Base-by-base conservation (phyloP, 257 asterid genomes). In the Linderniella brevidens region DNA sequence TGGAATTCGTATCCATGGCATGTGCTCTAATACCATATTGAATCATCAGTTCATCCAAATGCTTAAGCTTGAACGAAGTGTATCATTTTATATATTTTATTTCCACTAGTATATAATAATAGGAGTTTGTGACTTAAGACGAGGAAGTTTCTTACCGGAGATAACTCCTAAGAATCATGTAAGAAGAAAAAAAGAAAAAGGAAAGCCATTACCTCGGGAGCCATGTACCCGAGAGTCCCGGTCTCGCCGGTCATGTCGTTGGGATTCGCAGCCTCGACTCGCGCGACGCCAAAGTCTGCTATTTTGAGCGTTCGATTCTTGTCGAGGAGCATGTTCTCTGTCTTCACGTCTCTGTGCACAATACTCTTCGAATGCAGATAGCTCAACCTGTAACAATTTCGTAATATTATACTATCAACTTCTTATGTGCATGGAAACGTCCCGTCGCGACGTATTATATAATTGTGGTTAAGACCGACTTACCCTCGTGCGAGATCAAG, bases 221-320 rank as follows among this genome's bases (percentile, higher is more conserved):
- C 96, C 96, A 86, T 86, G 60, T 86, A 82, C 41, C 96, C 96
- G 25, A 86, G 90, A 37, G 96, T 86, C 35, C 94, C 94, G 11
- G 96, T 86, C 63, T 82, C 96, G 0, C 96, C 96, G 11, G 96
- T 86, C 96, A 86, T 86, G 53, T 86, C 94, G 57, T 79, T 74
- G 15, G 93, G 96, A 64, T 86, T 79, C 40, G 83, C 68, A 42
- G 96, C 94, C 65, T 86, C 94, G 11, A 79, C 80, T 40, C 96
- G 94, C 1, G 94, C 96, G 65, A 86, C 96, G 25, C 96, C 32
- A 67, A 86, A 86, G 65, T 86, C 94, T 17, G 94, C 94, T 49
- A 86, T 72, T 64, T 86, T 86, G 14, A 80, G 64, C 0, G 80
- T 75, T 42, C 80, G 75, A 13, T 52, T 64, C 66, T 62, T 75